Evolutionary conservation across 768 basidiomycete genomes (phyloP), one percentile per base, ranked within the genome.

Genomic region (Xerocomellus chrysenteron): DNA sequence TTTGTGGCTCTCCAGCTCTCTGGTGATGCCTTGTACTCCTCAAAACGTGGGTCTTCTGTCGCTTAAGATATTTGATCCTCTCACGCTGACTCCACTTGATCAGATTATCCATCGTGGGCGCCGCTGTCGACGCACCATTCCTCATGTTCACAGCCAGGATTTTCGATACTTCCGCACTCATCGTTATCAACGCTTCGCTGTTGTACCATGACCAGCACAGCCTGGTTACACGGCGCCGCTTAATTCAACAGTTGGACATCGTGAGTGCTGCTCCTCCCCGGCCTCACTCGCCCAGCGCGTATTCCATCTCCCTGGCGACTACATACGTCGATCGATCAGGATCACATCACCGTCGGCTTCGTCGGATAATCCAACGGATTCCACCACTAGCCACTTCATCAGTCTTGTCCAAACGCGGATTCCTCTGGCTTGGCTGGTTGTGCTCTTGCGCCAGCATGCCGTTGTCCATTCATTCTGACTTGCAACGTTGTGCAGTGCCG

Each of bases 101-200:
- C 57, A 46, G 6, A 9, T 21, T 35, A n/a, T 17, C 14, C 33
- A 30, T 50, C 40, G 26, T 52, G 50, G 19, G 40, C 57, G 57
- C 47, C 37, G 52, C 39, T 57, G n/a, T 55, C 58, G 44, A 59
- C 59, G 9, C 59, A 61, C 59, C 68, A 61, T 63, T 55, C 35
- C 50, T 60, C 68, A 61, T 66, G 68, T 62, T 49, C 43, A 28
- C 62, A 64, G 50, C 51, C 6, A 37, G 43, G 50, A 40, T 45
- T 44, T 12, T 45, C 48, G 47, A 30, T 26, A 11, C 28, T 5
- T 42, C 19, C 54, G 14, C 12, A 12, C 43, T 36, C 45, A 40
- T 44, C 32, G 24, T 49, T 35, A 48, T 48, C 50, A 13, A 10
- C 30, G 19, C 21, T 37, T 47, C 14, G 30, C 32, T 19, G 32